These are phyloP conservation scores for Corylus heterophylla DNA, from an alignment of 306 rosid genomes.

Conservation along the genomic window DNA sequence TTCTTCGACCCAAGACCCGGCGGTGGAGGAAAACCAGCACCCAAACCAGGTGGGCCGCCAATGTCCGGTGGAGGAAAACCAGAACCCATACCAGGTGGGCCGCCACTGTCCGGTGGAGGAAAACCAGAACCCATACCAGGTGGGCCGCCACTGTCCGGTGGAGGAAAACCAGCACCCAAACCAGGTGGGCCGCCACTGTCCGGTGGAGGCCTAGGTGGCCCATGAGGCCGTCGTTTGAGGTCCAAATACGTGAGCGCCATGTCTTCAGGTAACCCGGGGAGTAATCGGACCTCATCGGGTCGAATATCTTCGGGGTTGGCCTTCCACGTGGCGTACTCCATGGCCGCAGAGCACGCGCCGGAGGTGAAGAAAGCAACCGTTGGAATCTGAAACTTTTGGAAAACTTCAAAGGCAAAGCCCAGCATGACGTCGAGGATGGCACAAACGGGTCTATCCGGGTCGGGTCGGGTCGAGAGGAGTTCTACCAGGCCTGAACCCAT, in stretches of 20 bases:
- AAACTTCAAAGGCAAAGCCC: constrained; percentile 43
- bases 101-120: neutral
- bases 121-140: neutral
- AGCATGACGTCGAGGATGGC: constrained; percentile 56
- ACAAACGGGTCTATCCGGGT: constrained; percentile 42
- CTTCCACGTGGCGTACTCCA: constrained; percentile 60
- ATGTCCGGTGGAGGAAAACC: neutral
- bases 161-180: neutral
- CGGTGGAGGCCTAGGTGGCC: constrained; percentile 18
- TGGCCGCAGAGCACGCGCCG: constrained; percentile 56
- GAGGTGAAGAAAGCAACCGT: constrained; percentile 58
- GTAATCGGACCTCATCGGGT: constrained; percentile 41
- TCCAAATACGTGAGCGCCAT: constrained; percentile 45
- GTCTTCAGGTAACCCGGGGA: constrained; percentile 57
- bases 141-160: neutral
- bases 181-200: neutral
- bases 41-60: neutral
- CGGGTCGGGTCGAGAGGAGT: constrained; percentile 25
- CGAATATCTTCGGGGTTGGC: constrained; percentile 40
- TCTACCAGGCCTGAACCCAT: constrained; percentile 32
- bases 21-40: neutral
- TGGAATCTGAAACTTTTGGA: constrained; percentile 46
- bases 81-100: neutral
- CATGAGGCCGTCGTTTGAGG: constrained; percentile 30
- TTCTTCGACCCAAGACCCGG: neutral